Evolutionary conservation across 1,284 basidiomycete genomes (phyloP), one percentile per base, ranked within the genome.

Genomic region (Rhodotorula sp.): DNA sequence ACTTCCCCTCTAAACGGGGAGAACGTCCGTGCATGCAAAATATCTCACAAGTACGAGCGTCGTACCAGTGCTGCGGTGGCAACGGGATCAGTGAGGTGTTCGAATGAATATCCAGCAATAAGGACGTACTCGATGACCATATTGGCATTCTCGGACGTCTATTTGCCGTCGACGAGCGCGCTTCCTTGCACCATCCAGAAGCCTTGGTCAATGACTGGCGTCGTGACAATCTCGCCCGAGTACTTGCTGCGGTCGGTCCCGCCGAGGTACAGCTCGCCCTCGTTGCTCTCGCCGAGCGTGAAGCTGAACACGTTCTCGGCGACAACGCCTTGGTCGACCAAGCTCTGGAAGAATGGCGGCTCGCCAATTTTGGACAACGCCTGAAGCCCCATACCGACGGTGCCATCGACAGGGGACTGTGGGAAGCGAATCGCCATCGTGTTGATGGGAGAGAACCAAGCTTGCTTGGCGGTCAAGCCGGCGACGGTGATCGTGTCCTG

Each of bases 251-350:
- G 0, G 76, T 86, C 82, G 16, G 81, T 80, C 1, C 86, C 88
- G 59, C 89, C 89, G 63, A 91, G 81, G 76, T 81, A 85, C 18
- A 91, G 85, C 76, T 87, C 85, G 31, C 80, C 79, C 49, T 69
- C 68, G 47, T 64, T 58, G 12, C n/a, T 14, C 8, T 74, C 68
- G 2, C 74, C 76, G 75, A 90, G 83, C 68, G 86, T 85, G 80
- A 90, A 85, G 31, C 84, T 84, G 76, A 90, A 90, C 58, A 85
- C 82, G 51, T 80, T 79, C 29, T 81, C 76, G 10, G 80, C 68
- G 16, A 84, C 81, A 29, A 78, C 72, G 12, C 80, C 80, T 67
- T 86, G 78, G 20, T 68, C 49, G 49, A 74, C 70, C 14, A 81
- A 64, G 43, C 73, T 72, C 46, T 77, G 65, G 64, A 80, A 81